These are phyloP conservation scores for Coffea canephora DNA, from an alignment of 257 asterid genomes.

Conservation along the genomic window DNA sequence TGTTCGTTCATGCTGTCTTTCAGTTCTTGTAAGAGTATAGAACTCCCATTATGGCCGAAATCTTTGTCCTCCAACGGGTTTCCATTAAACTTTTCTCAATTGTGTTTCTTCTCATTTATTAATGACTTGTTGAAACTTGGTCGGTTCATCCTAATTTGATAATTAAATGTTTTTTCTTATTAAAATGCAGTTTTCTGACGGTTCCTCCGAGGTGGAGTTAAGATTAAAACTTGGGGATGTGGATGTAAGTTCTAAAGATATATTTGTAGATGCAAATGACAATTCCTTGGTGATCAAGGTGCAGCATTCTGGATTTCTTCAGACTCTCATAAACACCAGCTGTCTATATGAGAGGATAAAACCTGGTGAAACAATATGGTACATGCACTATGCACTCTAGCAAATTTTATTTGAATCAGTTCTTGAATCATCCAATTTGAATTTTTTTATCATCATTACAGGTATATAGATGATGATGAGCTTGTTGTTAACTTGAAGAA, in stretches of 20 bases:
- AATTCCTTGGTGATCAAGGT: constrained; percentile 62
- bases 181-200: constrained; percentile 69
- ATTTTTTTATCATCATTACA: constrained; percentile 22
- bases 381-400: constrained; percentile 5
- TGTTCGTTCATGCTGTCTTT: too few relatives aligned
- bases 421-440: not conserved
- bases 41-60: not conserved
- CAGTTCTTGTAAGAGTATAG: not conserved
- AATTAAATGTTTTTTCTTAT: constrained; percentile 8
- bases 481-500: constrained; percentile 82
- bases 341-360: constrained; percentile 71
- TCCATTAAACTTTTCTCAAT: not conserved
- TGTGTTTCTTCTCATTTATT: not conserved
- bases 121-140: not conserved
- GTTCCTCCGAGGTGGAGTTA: constrained; percentile 77
- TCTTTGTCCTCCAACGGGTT: too few relatives aligned
- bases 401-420: not conserved
- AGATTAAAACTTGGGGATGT: constrained; percentile 66
- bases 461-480: constrained; percentile 87
- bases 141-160: constrained; percentile 14
- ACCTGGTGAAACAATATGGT: constrained; percentile 95
- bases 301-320: constrained; percentile 47
- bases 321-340: constrained; percentile 66
- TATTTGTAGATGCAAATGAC: constrained; percentile 73
- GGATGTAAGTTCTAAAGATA: constrained; percentile 49